Conservation (phyloP, 169 alveolate species). For the Amoebophrya sp. region DNA sequence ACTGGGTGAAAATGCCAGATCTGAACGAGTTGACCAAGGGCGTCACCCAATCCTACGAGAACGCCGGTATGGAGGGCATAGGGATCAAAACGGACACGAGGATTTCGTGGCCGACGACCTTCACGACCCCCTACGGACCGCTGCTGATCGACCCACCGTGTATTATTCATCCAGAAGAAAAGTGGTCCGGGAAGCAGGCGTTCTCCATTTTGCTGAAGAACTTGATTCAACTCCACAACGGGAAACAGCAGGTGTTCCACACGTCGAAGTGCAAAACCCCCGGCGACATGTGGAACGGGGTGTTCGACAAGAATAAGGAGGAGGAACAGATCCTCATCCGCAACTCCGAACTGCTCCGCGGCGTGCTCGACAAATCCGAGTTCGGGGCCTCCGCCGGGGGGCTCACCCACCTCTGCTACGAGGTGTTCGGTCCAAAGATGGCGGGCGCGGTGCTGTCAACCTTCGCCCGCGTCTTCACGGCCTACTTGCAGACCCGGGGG, state of each 20-base stretch:
- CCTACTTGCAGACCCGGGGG: conserved; percentile 47
- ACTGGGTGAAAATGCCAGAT: not conserved
- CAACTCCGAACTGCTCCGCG: conserved; percentile 86
- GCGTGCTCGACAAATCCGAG: conserved; percentile 93
- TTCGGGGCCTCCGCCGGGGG: conserved; percentile 94
- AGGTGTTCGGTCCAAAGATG: conserved; percentile 83
- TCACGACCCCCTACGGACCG: conserved; percentile 31
- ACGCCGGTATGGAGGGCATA: not conserved
- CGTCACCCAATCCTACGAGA: conserved; percentile 39
- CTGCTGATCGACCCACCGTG: conserved; percentile 78
- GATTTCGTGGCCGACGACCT: not conserved
- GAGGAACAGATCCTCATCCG: conserved; percentile 42
- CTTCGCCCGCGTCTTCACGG: conserved; percentile 40
- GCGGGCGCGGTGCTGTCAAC: conserved; percentile 76
- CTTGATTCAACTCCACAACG: conserved; percentile 37
- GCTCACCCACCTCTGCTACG: conserved; percentile 86
- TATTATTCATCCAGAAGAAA: conserved; percentile 76
- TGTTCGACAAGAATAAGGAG: conserved; percentile 57
- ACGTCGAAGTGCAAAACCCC: conserved; percentile 66
- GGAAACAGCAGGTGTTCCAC: conserved; percentile 2
- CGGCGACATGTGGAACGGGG: conserved; percentile 80
- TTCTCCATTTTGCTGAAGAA: conserved; percentile 46
- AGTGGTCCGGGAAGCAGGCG: conserved; percentile 96
- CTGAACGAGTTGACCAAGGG: conserved; percentile 30
- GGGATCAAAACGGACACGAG: not conserved